phyloP scores from a whole-genome alignment of 352 stramenopile species.

The Phytophthora cajani region DNA sequence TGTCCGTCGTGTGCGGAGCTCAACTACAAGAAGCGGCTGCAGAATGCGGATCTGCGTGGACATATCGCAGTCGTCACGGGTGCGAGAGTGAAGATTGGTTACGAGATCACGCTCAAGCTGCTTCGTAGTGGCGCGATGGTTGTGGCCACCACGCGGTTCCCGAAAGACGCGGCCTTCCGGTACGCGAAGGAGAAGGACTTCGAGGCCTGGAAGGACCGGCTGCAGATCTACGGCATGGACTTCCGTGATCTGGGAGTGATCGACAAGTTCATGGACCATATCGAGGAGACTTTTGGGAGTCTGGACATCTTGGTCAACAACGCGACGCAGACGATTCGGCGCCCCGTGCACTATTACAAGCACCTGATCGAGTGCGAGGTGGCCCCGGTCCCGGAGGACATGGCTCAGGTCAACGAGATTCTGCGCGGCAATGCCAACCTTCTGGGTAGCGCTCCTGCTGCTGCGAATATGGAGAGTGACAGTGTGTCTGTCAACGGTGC shows the following conservation, averaged over 20 bases:
- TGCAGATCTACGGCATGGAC: constrained; percentile 95
- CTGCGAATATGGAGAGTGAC: constrained; percentile 7
- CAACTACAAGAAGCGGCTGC: constrained; percentile 94
- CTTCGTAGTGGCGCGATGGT: constrained; percentile 87
- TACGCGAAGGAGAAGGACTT: constrained; percentile 92
- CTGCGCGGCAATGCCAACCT: constrained; percentile 61
- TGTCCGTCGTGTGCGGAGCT: constrained; percentile 93
- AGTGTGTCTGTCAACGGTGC: constrained; percentile 18
- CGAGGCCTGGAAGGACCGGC: constrained; percentile 67
- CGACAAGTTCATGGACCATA: constrained; percentile 93
- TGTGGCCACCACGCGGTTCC: constrained; percentile 94
- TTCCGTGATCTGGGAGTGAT: constrained; percentile 93
- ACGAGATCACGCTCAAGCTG: constrained; percentile 93
- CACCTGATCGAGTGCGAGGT: constrained; percentile 85
- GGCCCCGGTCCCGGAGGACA: constrained; percentile 54
- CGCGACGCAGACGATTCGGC: constrained; percentile 95
- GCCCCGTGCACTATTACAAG: constrained; percentile 93
- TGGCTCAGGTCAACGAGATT: constrained; percentile 52
- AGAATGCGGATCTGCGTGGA: constrained; percentile 81
- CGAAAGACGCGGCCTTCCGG: constrained; percentile 88
- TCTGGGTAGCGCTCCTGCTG: constrained; percentile 24
- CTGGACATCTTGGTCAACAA: constrained; percentile 97
- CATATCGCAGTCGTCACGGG: constrained; percentile 93
- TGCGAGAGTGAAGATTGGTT: constrained; percentile 96
- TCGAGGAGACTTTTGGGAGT: constrained; percentile 66